Conservation (phyloP, 805 yeast species). For the Hanseniaspora guilliermondii region DNA sequence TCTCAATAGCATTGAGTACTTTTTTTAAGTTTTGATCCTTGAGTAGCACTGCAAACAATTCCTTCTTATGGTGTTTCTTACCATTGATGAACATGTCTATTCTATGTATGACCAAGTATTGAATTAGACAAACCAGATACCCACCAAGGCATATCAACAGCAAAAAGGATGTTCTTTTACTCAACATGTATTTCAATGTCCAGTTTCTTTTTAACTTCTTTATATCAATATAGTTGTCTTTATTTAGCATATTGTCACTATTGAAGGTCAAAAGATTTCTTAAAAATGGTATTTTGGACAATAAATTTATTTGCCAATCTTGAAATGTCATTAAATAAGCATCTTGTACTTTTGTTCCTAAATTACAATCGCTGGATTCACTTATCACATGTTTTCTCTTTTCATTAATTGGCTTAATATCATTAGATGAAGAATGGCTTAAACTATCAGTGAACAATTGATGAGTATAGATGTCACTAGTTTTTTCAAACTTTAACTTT, state of each 20-base stretch:
- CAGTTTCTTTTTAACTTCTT: constrained; percentile 20
- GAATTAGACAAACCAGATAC: constrained; percentile 40
- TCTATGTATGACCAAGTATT: constrained; percentile 35
- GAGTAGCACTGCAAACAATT: constrained; percentile 8
- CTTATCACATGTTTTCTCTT: neutral
- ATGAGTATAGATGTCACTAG: constrained; percentile 2
- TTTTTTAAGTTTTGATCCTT: constrained; percentile 5
- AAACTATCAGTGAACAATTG: neutral
- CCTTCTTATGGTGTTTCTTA: neutral
- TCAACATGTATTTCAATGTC: constrained; percentile 35
- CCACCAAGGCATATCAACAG: constrained; percentile 49
- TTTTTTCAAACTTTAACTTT: neutral
- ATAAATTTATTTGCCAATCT: constrained; percentile 11
- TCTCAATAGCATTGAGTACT: constrained; percentile 18
- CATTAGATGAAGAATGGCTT: neutral
- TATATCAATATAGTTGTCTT: neutral
- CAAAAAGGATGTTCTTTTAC: constrained; percentile 39
- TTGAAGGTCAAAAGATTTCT: neutral
- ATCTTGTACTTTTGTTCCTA: constrained; percentile 16
- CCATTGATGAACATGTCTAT: neutral
- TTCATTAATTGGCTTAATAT: neutral
- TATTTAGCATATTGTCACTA: neutral
- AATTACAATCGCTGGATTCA: neutral
- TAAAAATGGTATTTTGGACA: neutral
- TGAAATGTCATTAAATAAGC: constrained; percentile 20